Conservation (phyloP, 805 yeast species). For the Ascoidea asiatica region DNA sequence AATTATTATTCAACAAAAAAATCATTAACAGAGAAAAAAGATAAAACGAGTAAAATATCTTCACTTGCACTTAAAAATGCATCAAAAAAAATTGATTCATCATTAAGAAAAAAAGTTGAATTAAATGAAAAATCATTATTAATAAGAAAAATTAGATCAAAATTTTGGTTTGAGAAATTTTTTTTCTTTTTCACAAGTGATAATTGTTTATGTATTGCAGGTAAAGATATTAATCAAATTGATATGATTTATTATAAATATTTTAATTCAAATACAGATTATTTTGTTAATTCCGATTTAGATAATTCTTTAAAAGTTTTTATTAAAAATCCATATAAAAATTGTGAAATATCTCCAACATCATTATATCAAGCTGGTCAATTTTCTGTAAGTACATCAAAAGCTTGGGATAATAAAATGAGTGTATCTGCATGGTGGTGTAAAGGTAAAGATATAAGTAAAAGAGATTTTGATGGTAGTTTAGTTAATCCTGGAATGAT, state of each 20-base stretch:
- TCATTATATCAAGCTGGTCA: slow-evolving; percentile 85
- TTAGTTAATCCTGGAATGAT: slow-evolving; percentile 52
- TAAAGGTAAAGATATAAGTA: slow-evolving; percentile 53
- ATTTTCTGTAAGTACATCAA: slow-evolving; percentile 66
- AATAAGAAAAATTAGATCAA: slow-evolving; percentile 50
- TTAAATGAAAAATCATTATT: slow-evolving; percentile 35
- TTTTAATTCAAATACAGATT: slow-evolving; percentile 55
- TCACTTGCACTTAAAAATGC: slow-evolving; percentile 71
- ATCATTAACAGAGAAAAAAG: slow-evolving; percentile 62
- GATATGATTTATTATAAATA: slow-evolving; percentile 73
- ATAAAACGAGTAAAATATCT: slow-evolving; percentile 68
- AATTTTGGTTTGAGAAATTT: slow-evolving; percentile 88
- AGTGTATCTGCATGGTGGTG: slow-evolving; percentile 80
- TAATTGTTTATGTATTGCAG: slow-evolving; percentile 76
- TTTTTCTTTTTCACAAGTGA: slow-evolving; percentile 91
- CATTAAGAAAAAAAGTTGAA: slow-evolving; percentile 49
- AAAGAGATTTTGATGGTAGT: slow-evolving; percentile 40
- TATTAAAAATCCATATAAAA: slow-evolving; percentile 64
- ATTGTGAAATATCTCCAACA: slow-evolving; percentile 68
- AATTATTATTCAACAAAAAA: slow-evolving; percentile 68
- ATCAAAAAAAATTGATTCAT: slow-evolving; percentile 61
- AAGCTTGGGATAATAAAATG: slow-evolving; percentile 82
- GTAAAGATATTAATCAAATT: slow-evolving; percentile 67
- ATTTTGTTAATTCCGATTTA: slow-evolving; percentile 59
- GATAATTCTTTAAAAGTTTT: slow-evolving; percentile 67